phyloP scores from a whole-genome alignment of 1,284 basidiomycete genomes.

The Melampsora abietis-canadensis region DNA sequence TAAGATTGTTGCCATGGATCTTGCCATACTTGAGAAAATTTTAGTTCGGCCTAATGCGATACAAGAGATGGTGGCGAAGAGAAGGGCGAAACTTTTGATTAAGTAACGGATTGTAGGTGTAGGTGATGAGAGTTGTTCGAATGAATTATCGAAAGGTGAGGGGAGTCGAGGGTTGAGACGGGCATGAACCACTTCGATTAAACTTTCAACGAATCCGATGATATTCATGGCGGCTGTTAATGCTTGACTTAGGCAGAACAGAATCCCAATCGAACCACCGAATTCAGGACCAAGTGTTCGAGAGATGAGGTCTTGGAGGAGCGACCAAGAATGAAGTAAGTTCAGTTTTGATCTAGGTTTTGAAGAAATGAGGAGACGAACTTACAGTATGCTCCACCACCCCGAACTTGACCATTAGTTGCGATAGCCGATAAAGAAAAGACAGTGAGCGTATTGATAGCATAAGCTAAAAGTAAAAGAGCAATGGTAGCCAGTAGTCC shows the following conservation, averaged over 20 bases:
- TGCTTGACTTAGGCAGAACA: slow-evolving; percentile 38
- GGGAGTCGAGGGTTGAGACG: background rate
- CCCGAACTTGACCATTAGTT: slow-evolving; percentile 41
- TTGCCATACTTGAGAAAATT: slow-evolving; percentile 17
- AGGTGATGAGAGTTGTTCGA: slow-evolving; percentile 1
- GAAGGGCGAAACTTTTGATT: slow-evolving; percentile 13
- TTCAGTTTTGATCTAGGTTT: background rate
- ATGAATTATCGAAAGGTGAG: background rate
- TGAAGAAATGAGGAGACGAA: background rate
- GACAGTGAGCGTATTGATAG: slow-evolving; percentile 26
- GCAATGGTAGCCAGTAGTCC: slow-evolving; percentile 8
- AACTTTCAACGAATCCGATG: slow-evolving; percentile 26
- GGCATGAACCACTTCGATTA: slow-evolving; percentile 14
- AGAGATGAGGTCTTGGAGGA: slow-evolving; percentile 41
- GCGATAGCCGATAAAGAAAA: slow-evolving; percentile 41
- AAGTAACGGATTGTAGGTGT: slow-evolving; percentile 9
- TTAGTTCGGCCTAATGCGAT: slow-evolving; percentile 21
- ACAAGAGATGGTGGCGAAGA: slow-evolving; percentile 16
- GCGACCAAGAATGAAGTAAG: background rate
- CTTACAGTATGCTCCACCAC: slow-evolving; percentile 42
- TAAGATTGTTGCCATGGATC: slow-evolving; percentile 19
- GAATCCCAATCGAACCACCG: slow-evolving; percentile 39
- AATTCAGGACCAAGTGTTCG: slow-evolving; percentile 39
- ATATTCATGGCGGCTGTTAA: slow-evolving; percentile 30
- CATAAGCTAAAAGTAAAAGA: slow-evolving; percentile 26